Percentiles rank a stretch among this genome's conserved stretches.
phyloP scores from a whole-genome alignment of 768 basidiomycete species.

The Lactarius akahatsu region DNA sequence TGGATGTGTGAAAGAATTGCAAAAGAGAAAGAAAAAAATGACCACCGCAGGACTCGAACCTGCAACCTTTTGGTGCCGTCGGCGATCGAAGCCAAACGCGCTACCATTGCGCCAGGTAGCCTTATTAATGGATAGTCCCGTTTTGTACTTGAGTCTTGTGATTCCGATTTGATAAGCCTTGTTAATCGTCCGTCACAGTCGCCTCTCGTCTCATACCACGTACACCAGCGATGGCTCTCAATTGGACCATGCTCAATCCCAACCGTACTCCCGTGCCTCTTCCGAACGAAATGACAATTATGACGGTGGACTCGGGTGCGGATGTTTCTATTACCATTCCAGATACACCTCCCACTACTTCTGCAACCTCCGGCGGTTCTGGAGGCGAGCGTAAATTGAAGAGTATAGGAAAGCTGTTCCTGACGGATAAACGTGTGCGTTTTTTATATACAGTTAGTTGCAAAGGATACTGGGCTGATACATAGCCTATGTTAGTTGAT shows the following conservation, averaged over 20 bases:
- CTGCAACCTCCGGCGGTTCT: slow-evolving; percentile 50
- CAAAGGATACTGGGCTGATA: slow-evolving; percentile 6
- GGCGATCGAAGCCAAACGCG: slow-evolving; percentile 91
- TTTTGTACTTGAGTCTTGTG: not conserved
- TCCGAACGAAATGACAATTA: slow-evolving; percentile 59
- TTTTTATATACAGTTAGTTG: not conserved
- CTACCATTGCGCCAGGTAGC: slow-evolving; percentile 88
- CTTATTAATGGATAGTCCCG: not conserved
- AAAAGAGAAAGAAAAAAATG: slow-evolving; percentile 14
- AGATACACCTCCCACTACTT: slow-evolving; percentile 44
- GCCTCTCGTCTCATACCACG: not conserved
- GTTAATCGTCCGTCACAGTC: not conserved
- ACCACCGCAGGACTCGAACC: slow-evolving; percentile 92
- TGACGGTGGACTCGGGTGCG: slow-evolving; percentile 53
- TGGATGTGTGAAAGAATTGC: not conserved
- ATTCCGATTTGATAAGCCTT: not conserved
- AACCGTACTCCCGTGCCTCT: slow-evolving; percentile 63
- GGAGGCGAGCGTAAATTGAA: slow-evolving; percentile 58
- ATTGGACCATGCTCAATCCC: slow-evolving; percentile 69
- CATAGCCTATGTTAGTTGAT: slow-evolving; percentile 50
- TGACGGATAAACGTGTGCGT: slow-evolving; percentile 75
- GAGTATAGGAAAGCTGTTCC: slow-evolving; percentile 54
- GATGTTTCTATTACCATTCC: slow-evolving; percentile 62
- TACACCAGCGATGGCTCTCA: slow-evolving; percentile 52
- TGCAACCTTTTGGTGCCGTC: slow-evolving; percentile 88